Percentiles rank a stretch among this genome's conserved stretches.
These are phyloP conservation scores for Melampsora occidentalis DNA, from an alignment of 1,284 basidiomycete species.

Conservation along the genomic window DNA sequence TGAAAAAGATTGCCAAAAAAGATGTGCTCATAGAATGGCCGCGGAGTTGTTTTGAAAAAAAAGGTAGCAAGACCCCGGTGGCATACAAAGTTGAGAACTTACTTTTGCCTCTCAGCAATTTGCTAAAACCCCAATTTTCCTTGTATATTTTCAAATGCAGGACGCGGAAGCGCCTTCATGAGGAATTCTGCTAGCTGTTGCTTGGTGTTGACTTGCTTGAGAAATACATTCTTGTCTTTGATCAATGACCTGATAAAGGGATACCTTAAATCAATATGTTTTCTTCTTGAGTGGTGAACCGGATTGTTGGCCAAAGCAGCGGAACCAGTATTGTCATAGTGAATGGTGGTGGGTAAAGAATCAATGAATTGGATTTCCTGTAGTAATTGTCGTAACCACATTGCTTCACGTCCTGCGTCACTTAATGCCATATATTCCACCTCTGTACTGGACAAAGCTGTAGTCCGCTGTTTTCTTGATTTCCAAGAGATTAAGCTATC, in stretches of 20 bases:
- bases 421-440: slow-evolving; percentile 4
- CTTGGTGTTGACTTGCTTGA: slow-evolving; percentile 31
- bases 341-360: too few species aligned
- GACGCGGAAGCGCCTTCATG: slow-evolving; percentile 42
- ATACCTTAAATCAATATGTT: slow-evolving; percentile 44
- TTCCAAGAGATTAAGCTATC: neutral
- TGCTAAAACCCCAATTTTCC: too few species aligned
- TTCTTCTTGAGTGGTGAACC: slow-evolving; percentile 20
- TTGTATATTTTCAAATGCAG: too few species aligned
- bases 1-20: too few species aligned
- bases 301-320: slow-evolving; percentile 43
- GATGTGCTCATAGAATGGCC: too few species aligned
- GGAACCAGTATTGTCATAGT: too few species aligned
- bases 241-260: slow-evolving; percentile 42
- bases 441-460: slow-evolving; percentile 5
- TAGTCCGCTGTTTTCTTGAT: neutral
- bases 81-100: too few species aligned
- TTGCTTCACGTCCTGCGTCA: neutral
- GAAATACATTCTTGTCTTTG: slow-evolving; percentile 15
- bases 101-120: too few species aligned
- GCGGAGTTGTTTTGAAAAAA: too few species aligned
- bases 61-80: too few species aligned
- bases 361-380: neutral
- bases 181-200: slow-evolving; percentile 44
- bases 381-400: slow-evolving; percentile 4